Conservation (phyloP, 257 asterid genomes). For the Scutellaria barbata region DNA sequence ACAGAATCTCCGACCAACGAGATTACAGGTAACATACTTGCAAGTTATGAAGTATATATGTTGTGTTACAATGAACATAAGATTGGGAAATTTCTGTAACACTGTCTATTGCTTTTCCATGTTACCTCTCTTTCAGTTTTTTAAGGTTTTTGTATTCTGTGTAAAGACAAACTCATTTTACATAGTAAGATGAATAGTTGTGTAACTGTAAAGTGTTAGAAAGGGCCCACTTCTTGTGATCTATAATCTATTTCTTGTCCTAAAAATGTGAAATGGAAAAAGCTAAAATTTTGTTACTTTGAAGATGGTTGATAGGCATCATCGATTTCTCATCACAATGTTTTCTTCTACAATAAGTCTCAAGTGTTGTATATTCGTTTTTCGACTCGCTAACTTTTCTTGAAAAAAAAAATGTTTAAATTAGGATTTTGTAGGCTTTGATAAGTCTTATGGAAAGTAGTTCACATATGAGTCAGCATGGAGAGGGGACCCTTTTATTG, state of each 20-base stretch:
- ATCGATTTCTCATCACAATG: not conserved
- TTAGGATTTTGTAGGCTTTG: slow-evolving; percentile 9
- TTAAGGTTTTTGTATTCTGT: slow-evolving; percentile 19
- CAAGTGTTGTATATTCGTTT: not conserved
- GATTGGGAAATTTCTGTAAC: slow-evolving; percentile 9
- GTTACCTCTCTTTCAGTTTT: slow-evolving; percentile 25
- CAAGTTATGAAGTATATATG: slow-evolving; percentile 4
- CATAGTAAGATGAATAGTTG: not conserved
- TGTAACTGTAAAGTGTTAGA: not conserved
- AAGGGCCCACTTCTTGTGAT: slow-evolving; percentile 30
- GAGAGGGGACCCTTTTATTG: slow-evolving; percentile 29
- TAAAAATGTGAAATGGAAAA: slow-evolving; percentile 24
- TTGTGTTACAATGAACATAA: not conserved
- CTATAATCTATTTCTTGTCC: slow-evolving; percentile 4
- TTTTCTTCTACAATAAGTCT: not conserved
- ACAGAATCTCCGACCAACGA: not conserved
- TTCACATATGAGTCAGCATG: not conserved
- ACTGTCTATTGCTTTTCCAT: slow-evolving; percentile 30
- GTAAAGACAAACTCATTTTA: slow-evolving; percentile 24
- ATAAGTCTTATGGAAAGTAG: not conserved
- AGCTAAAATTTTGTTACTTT: slow-evolving; percentile 16
- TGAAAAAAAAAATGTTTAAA: not conserved
- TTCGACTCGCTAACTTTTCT: not conserved
- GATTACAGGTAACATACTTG: not conserved
- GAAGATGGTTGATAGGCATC: not conserved